phyloP scores from a whole-genome alignment of 78 protist species.

The Blattamonas nauphoetae region DNA sequence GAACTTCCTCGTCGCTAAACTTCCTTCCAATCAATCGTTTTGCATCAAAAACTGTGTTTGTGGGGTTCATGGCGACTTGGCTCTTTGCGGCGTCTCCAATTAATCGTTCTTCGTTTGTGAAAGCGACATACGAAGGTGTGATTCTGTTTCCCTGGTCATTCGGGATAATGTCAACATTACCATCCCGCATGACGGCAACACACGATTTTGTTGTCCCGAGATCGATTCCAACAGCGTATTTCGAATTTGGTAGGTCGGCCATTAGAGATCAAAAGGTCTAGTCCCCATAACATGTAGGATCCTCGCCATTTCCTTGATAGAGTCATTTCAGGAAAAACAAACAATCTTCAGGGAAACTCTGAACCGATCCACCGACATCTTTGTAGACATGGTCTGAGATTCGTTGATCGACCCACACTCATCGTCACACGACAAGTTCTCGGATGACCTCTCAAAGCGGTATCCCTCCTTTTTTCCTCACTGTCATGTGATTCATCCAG shows the following conservation, averaged over 20 bases:
- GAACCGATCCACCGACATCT: too few relatives aligned
- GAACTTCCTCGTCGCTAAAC: slow-evolving; percentile 5
- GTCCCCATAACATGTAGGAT: too few relatives aligned
- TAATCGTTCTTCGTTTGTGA: slow-evolving; percentile 52
- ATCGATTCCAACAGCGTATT: slow-evolving; percentile 71
- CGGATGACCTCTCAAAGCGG: too few relatives aligned
- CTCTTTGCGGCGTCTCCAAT: slow-evolving; percentile 75
- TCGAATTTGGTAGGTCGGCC: slow-evolving; percentile 7
- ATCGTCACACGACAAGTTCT: too few relatives aligned
- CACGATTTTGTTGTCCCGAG: slow-evolving; percentile 84
- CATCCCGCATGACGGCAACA: slow-evolving; percentile 59
- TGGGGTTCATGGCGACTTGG: slow-evolving; percentile 24
- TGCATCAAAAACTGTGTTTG: slow-evolving; percentile 17
- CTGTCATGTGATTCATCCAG: too few relatives aligned
- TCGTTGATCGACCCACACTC: too few relatives aligned
- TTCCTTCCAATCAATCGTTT: slow-evolving; percentile 33
- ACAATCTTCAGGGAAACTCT: too few relatives aligned
- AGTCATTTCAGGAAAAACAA: too few relatives aligned
- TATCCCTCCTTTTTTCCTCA: too few relatives aligned
- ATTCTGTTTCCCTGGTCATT: slow-evolving; percentile 95
- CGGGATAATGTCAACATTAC: slow-evolving; percentile 83
- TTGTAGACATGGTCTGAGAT: too few relatives aligned
- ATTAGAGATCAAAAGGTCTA: too few relatives aligned
- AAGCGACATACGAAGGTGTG: slow-evolving; percentile 32
- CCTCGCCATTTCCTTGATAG: too few relatives aligned